These are phyloP conservation scores for Dichotomocladium elegans DNA, from an alignment of 371 early-diverging fungal genomes.

Conservation along the genomic window DNA sequence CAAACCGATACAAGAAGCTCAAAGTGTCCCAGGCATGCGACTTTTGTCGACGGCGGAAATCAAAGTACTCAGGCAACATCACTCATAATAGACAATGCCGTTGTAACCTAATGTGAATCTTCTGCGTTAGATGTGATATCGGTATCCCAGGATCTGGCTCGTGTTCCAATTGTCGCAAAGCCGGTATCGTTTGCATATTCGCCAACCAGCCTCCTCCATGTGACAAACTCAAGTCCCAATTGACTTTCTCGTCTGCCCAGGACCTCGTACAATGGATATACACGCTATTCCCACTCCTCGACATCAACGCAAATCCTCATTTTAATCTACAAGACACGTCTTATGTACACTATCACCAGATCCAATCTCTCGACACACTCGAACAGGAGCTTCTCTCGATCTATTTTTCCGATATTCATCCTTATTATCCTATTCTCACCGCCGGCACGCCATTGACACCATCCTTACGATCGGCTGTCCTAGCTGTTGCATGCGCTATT, in stretches of 20 bases:
- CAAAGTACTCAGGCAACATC: constrained; percentile 31
- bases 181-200: constrained; percentile 5
- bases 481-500: background rate
- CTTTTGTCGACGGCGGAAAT: constrained; percentile 40
- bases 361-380: background rate
- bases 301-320: background rate
- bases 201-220: background rate
- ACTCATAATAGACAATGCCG: background rate
- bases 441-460: background rate
- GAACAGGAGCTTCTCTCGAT: background rate
- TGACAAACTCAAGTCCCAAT: background rate
- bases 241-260: background rate
- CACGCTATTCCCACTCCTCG: background rate
- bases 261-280: background rate
- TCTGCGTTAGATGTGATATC: constrained; percentile 22
- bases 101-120: background rate
- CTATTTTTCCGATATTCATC: constrained; percentile 1
- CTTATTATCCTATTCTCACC: background rate
- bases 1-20: constrained; percentile 33
- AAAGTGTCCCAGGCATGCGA: constrained; percentile 38
- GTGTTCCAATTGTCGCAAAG: constrained; percentile 29
- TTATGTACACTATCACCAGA: background rate
- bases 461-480: background rate
- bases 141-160: constrained; percentile 31
- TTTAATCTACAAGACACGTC: too few species aligned